Evolutionary conservation across 2,329 filamentous ascomycete genomes (phyloP), one percentile per base, ranked within the genome.

Genomic region (Verticillium zaregamsianum): DNA sequence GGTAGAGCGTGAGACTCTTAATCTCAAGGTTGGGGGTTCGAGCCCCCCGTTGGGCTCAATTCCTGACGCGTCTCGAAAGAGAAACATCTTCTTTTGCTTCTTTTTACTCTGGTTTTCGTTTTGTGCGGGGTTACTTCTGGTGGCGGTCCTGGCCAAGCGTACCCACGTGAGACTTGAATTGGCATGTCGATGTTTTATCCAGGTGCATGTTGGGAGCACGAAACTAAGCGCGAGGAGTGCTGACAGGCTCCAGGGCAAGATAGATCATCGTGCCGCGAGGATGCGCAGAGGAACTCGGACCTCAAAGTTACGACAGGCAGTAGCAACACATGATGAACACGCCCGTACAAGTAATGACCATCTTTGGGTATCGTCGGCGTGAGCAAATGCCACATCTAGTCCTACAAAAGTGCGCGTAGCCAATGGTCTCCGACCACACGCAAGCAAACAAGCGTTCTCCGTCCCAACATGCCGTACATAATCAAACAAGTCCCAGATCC

Each of bases 1-100:
- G 83, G 84, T 88, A 89, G 86, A 89, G 86, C 86, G 86, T 88
- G 82, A 87, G 86, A 88, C 86, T 89, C 86, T 84, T 84, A 84
- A 82, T 81, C 80, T 82, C 78, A 81, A 82, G 80, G 79, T 77
- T 82, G 79, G 77, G 79, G 79, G 82, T 84, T 83, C 80, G 80
- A 81, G 62, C 63, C 63, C 28, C 58, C n/a, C 60, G 35, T 25
- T 33, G 14, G 31, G 60, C 56, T 58, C 56, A 58, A 58, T 58
- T 58, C 56, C 56, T 58, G 56, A 58, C 56, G 56, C 54, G 12
- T 32, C 31, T 55, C 54, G 25, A 9, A 55, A 31, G 25, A 31
- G 25, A 23, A 35, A 49, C 54, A 4, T 55, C 28, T 4, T 17
- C n/a, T 55, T 55, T 55, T 55, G 54, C 25, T 3, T 31, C n/a